These are phyloP conservation scores for Haplosporangium sp. DNA, from an alignment of 371 early-diverging fungal species.

Conservation along the genomic window DNA sequence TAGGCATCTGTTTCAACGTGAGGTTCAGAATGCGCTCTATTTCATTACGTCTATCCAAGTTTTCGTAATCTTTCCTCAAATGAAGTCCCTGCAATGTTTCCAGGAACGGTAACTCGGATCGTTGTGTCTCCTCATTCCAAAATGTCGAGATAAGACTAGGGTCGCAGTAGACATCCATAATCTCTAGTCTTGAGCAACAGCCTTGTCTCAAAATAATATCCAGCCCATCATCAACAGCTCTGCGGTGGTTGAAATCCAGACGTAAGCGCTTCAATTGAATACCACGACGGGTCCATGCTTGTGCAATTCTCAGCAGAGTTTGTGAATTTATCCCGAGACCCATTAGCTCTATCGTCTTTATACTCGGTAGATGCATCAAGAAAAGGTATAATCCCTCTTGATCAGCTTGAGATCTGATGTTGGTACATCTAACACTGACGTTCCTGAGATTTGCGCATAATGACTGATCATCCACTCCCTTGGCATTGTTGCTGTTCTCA, in stretches of 20 bases:
- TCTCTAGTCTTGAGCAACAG: constrained; percentile 16
- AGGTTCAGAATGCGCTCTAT: constrained; percentile 13
- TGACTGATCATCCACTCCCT: background rate
- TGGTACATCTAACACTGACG: constrained; percentile 16
- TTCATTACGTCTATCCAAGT: background rate
- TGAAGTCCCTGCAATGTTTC: constrained; percentile 11
- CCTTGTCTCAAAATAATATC: constrained; percentile 14
- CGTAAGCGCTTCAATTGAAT: constrained; percentile 7
- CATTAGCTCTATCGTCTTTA: constrained; percentile 19
- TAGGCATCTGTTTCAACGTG: constrained; percentile 29
- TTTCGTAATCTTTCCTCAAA: constrained; percentile 7
- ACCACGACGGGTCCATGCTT: constrained; percentile 21
- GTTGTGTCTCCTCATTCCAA: constrained; percentile 16
- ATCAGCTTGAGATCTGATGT: constrained; percentile 14
- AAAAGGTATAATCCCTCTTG: constrained; percentile 12
- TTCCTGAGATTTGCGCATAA: constrained; percentile 5
- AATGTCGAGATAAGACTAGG: constrained; percentile 21
- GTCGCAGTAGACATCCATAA: constrained; percentile 18
- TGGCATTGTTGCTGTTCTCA: background rate
- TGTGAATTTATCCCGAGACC: constrained; percentile 5
- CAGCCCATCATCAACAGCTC: constrained; percentile 10
- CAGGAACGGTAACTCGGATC: constrained; percentile 29
- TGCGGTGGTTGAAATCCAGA: constrained; percentile 12
- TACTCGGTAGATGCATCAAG: background rate
- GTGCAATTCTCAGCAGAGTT: constrained; percentile 11